Evolutionary conservation across 768 basidiomycete genomes (phyloP), one percentile per base, ranked within the genome.

Genomic region (Phylloporus sp.): DNA sequence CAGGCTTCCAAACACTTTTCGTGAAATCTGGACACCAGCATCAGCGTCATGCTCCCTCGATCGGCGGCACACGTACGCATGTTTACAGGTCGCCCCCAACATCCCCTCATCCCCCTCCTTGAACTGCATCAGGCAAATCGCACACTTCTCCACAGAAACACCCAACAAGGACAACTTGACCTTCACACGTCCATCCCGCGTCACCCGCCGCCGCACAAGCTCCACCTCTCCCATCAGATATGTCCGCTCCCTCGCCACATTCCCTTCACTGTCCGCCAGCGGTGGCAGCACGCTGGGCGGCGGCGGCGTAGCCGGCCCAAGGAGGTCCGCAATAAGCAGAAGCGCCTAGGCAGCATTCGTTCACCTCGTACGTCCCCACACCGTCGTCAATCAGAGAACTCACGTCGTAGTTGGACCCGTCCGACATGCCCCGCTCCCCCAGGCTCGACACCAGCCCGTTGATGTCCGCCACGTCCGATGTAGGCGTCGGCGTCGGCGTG

Each of bases 41-140:
- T 50, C 42, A 46, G 51, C 6, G n/a, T 10, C 47, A n/a, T 12
- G 1, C 31, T 5, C 31, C 15, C 11, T 27, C 23, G 16, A n/a
- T 26, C 28, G 16, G 12, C 23, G 22, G 36, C 36, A 38, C 43
- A 45, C 22, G 60, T 45, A 80, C 63, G 77, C 73, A 70, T 90
- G 88, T 55, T 72, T 73, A 65, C 88, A 91, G 18, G 62, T 69
- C 13, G 78, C 77, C 4, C 79, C 77, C 66, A 86, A 60, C 29
- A 77, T 77, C 13, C 78, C 85, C 50, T 61, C 58, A 52, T 90
- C 84, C 16, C 69, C 78, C 8, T 70, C 74, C 68, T 73, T 81
- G 70, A 88, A 91, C 68, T 84, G 84, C 42, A 75, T 77, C 64
- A 88, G 70, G 63, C 89, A 91, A 45, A 89, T 83, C 35, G 82